phyloP scores from a whole-genome alignment of 1,139 yeast genomes.

The Saccharomyces pastorianus region DNA sequence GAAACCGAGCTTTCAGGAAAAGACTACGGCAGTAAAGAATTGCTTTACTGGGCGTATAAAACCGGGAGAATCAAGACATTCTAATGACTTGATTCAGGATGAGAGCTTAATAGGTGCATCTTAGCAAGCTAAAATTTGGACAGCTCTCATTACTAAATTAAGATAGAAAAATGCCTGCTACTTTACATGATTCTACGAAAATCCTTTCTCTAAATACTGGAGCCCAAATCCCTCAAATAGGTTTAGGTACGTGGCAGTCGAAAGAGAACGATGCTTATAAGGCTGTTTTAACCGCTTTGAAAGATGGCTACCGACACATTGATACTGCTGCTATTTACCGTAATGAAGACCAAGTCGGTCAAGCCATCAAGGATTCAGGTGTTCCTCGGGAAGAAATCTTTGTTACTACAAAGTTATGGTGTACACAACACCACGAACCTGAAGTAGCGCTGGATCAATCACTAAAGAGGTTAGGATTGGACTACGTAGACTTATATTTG shows the following conservation, averaged over 20 bases:
- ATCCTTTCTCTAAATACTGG: conserved; percentile 52
- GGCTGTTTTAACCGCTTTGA: conserved; percentile 56
- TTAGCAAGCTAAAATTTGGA: not conserved
- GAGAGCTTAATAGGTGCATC: not conserved
- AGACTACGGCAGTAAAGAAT: not conserved
- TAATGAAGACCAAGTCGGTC: conserved; percentile 64
- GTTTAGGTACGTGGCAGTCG: conserved; percentile 77
- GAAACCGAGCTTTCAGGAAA: not conserved
- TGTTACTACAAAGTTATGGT: conserved; percentile 76
- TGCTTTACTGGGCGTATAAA: not conserved
- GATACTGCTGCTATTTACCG: conserved; percentile 67
- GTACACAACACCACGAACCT: conserved; percentile 54
- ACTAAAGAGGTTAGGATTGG: conserved; percentile 57
- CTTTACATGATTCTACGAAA: conserved; percentile 23
- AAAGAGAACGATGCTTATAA: conserved; percentile 51
- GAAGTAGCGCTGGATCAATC: conserved; percentile 53
- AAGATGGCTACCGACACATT: conserved; percentile 68
- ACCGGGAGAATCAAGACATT: not conserved
- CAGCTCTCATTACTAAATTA: not conserved
- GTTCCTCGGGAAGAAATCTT: conserved; percentile 64
- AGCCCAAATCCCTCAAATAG: conserved; percentile 55
- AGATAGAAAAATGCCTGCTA: not conserved
- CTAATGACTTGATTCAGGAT: not conserved
- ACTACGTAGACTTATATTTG: conserved; percentile 73
- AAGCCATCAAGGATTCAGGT: conserved; percentile 55